Evolutionary conservation across 192 early-diverging fungal genomes (phyloP), one percentile per base, ranked within the genome.

Genomic region (Backusella liffmaniae): DNA sequence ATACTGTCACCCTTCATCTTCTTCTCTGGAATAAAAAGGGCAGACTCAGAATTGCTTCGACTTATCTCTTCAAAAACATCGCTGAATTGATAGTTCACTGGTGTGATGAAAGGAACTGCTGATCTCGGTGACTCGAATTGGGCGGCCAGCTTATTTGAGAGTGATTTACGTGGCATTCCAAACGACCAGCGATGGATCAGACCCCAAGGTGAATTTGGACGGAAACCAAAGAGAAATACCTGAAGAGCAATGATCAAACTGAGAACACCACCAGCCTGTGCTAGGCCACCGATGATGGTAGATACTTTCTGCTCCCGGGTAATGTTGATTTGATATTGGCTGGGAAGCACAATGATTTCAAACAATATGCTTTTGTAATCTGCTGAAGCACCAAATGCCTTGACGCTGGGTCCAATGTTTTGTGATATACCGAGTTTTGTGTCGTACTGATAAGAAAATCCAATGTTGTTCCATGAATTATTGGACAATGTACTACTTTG

Each of bases 141-240:
- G 3, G 13, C 26, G 18, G 39, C 56, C 7, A 77, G 70, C 39
- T 68, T 59, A n/a, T 39, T 39, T 37, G 56, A 44, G 6, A 77
- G 32, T 4, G 56, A 67, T 29, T 37, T 39, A 41, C 72, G 65
- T 59, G 72, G 39, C 15, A 26, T 10, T 29, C 76, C 76, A 72
- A 72, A 62, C 29, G 76, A 77, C 70, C 56, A 77, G 15, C 70
- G 70, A 72, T 77, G 76, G 29, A 77, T 41, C 13, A 77, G 32
- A 34, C 76, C 76, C 70, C 69, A 77, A 1, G 76, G 76, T 32
- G 76, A 77, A 37, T 71, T 72, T 16, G 70, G 76, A 23, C 76
- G 39, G 15, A 72, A 77, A 18, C 76, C 76, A 36, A 77, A 72
- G 5, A 72, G 41, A 34, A 68, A 51, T 26, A 70, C 34, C 15